These are phyloP conservation scores for Ocimum tenuiflorum DNA, from an alignment of 257 asterid genomes.

Conservation along the genomic window DNA sequence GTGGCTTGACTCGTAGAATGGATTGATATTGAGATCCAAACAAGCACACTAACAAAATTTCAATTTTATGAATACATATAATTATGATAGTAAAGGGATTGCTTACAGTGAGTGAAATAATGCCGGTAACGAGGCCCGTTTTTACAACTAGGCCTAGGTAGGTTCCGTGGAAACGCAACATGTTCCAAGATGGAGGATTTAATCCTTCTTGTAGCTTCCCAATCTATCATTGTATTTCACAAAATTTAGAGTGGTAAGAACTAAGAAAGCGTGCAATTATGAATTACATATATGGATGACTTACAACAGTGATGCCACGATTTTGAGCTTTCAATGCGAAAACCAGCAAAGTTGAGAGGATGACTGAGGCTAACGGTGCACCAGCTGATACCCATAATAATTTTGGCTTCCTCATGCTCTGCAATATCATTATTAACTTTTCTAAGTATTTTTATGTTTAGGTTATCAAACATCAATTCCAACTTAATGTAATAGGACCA, in stretches of 20 bases:
- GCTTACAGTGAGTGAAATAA: constrained; percentile 77
- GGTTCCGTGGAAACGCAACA: constrained; percentile 60
- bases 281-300: constrained; percentile 4
- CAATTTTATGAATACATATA: too few species aligned
- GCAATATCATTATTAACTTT: not conserved
- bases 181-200: constrained; percentile 87
- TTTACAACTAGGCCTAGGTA: constrained; percentile 56
- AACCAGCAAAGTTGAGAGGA: constrained; percentile 60
- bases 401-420: constrained; percentile 75
- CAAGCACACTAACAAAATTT: too few species aligned
- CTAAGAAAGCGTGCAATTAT: too few species aligned
- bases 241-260: too few species aligned
- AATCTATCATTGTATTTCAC: constrained; percentile 31
- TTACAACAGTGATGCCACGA: constrained; percentile 74
- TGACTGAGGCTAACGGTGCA: constrained; percentile 69
- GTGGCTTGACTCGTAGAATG: too few species aligned
- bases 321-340: constrained; percentile 62
- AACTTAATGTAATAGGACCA: too few species aligned
- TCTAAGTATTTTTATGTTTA: too few species aligned
- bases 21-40: too few species aligned
- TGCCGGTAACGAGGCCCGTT: constrained; percentile 80
- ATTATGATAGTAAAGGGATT: too few species aligned
- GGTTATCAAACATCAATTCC: too few species aligned
- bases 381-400: constrained; percentile 94
- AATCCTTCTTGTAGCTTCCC: constrained; percentile 72